phyloP scores from a whole-genome alignment of 192 early-diverging fungal species.

The Coemansia sp. region DNA sequence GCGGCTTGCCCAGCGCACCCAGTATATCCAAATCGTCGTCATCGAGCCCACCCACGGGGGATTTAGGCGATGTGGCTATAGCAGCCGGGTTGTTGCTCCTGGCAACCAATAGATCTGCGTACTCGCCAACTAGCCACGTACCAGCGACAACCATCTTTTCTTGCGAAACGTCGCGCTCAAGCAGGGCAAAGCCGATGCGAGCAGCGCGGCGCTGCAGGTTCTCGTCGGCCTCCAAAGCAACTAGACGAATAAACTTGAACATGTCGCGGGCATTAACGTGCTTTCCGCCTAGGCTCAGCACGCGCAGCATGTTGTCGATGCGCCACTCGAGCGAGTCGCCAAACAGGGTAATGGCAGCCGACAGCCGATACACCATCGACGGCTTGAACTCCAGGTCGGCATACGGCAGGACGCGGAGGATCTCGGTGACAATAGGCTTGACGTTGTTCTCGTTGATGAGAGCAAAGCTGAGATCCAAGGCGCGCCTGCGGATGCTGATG shows the following conservation, averaged over 20 bases:
- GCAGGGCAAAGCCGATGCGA: conserved; percentile 81
- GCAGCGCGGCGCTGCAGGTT: conserved; percentile 84
- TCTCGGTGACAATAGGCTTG: conserved; percentile 86
- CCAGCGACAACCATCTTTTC: conserved; percentile 87
- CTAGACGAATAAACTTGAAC: conserved; percentile 83
- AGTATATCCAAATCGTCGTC: conserved; percentile 46
- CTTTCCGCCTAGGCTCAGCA: conserved; percentile 73
- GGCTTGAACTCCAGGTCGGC: conserved; percentile 88
- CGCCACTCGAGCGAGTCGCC: conserved; percentile 97
- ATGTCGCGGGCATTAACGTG: conserved; percentile 74
- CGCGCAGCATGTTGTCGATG: conserved; percentile 89
- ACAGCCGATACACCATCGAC: conserved; percentile 88
- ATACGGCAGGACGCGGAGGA: conserved; percentile 89
- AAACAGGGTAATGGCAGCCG: conserved; percentile 88
- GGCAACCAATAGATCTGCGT: conserved; percentile 82
- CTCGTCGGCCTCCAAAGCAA: conserved; percentile 68
- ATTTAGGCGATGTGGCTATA: background rate
- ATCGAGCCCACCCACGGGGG: conserved; percentile 23
- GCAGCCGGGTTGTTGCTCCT: background rate
- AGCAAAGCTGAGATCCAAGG: conserved; percentile 93
- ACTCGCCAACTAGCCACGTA: conserved; percentile 96
- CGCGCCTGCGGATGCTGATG: conserved; percentile 94
- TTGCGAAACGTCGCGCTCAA: conserved; percentile 70
- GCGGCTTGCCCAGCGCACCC: conserved; percentile 38
- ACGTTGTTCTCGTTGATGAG: conserved; percentile 93